phyloP scores from a whole-genome alignment of 2,329 filamentous ascomycete species.

The Fusarium sp. region DNA sequence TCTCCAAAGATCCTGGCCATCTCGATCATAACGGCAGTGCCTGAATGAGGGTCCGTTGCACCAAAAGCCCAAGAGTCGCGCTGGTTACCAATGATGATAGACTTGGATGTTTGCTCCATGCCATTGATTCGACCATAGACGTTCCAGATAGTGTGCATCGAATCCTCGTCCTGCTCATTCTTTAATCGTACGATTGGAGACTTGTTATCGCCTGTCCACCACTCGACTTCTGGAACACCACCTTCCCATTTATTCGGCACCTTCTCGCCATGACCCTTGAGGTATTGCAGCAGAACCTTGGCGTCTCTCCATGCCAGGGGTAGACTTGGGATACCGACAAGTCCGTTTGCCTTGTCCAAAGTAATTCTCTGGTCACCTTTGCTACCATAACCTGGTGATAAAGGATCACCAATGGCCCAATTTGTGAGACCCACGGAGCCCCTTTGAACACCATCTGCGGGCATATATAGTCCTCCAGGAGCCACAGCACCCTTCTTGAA shows the following conservation, averaged over 20 bases:
- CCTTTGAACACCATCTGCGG: conserved; percentile 83
- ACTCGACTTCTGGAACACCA: conserved; percentile 81
- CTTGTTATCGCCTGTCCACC: conserved; percentile 83
- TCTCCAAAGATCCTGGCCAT: conserved; percentile 86
- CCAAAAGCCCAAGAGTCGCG: conserved; percentile 94
- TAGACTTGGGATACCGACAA: conserved; percentile 88
- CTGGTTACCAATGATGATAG: conserved; percentile 91
- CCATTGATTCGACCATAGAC: conserved; percentile 86
- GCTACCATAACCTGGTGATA: conserved; percentile 89
- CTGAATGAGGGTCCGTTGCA: conserved; percentile 85
- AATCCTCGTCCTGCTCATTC: conserved; percentile 87
- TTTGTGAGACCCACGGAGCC: conserved; percentile 84
- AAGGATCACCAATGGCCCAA: conserved; percentile 89
- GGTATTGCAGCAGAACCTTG: conserved; percentile 77
- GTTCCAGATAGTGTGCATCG: conserved; percentile 90
- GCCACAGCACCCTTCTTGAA: conserved; percentile 78
- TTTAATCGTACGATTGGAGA: conserved; percentile 84
- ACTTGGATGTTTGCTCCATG: conserved; percentile 85
- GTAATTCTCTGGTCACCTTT: conserved; percentile 73
- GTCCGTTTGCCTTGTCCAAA: conserved; percentile 75
- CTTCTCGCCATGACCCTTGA: conserved; percentile 79
- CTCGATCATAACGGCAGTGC: conserved; percentile 92
- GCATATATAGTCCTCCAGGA: conserved; percentile 83
- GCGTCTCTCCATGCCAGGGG: conserved; percentile 93
- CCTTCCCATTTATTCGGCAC: conserved; percentile 80